Evolutionary conservation across 2,329 filamentous ascomycete species (phyloP).

Genomic region (Didymella pinodella): DNA sequence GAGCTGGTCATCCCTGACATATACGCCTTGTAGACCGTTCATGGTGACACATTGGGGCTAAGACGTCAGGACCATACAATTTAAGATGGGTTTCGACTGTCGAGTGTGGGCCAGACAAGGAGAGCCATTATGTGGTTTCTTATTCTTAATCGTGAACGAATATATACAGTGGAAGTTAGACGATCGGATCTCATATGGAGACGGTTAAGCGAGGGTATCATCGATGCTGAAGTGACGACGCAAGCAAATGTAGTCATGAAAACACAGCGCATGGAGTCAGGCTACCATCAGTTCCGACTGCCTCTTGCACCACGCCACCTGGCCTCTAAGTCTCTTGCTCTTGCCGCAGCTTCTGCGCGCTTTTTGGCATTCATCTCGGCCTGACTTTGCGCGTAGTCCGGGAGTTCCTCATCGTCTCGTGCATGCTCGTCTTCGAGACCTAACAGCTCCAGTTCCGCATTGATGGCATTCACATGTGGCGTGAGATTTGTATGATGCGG

Average conservation of each 20-base stretch:
- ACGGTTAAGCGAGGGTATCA: constrained; percentile 18
- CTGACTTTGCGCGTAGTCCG: constrained; percentile 58
- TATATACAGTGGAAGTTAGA: neutral
- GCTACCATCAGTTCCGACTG: constrained; percentile 9
- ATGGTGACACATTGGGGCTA: neutral
- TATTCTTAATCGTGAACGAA: neutral
- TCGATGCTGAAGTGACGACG: neutral
- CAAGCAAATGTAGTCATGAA: neutral
- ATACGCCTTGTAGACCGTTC: neutral
- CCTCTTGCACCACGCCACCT: constrained; percentile 48
- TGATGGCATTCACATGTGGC: constrained; percentile 37
- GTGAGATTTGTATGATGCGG: constrained; percentile 27
- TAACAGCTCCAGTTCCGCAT: constrained; percentile 42
- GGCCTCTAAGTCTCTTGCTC: constrained; percentile 56
- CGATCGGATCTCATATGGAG: neutral
- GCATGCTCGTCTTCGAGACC: constrained; percentile 43
- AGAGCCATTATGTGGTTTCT: neutral
- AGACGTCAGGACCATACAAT: neutral
- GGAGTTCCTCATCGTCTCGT: constrained; percentile 52
- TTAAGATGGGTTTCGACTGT: too few species aligned
- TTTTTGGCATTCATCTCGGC: constrained; percentile 54
- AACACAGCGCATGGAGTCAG: neutral
- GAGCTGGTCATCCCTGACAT: neutral
- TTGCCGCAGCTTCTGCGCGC: constrained; percentile 52
- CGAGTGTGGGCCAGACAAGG: neutral